phyloP scores from a whole-genome alignment of 345 rosid species.

The Gossypium arboreum region DNA sequence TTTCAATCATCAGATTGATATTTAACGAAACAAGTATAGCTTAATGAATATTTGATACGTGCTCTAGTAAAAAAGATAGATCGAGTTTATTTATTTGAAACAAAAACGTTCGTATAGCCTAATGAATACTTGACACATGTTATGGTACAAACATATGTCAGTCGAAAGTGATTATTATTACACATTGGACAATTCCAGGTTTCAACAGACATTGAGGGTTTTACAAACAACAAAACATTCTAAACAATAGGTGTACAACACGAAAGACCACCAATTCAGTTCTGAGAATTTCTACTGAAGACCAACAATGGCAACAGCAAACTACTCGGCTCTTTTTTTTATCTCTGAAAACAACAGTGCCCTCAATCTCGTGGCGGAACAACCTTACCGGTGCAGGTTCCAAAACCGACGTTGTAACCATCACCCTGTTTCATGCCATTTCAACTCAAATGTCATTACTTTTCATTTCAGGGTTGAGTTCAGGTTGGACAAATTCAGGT shows the following conservation, averaged over 20 bases:
- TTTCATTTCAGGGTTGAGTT: no score
- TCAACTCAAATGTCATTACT: no score
- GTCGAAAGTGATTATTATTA: background rate
- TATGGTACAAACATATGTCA: no score
- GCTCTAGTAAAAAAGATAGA: no score
- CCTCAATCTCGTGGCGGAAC: slow-evolving; percentile 47
- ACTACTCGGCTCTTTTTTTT: background rate
- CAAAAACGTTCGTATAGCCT: no score
- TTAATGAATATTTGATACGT: no score
- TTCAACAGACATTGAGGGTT: background rate
- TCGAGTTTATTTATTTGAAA: no score
- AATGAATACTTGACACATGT: no score
- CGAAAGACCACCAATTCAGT: background rate
- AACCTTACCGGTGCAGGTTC: slow-evolving; percentile 79
- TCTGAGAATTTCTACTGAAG: background rate
- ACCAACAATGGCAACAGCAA: background rate
- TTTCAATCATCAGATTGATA: no score
- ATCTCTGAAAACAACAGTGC: background rate
- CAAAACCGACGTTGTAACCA: slow-evolving; percentile 87
- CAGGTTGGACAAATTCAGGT: background rate
- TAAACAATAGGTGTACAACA: background rate
- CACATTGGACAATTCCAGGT: background rate
- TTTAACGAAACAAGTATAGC: no score
- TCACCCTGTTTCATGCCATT: slow-evolving; percentile 47
- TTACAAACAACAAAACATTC: background rate